Evolutionary conservation across 192 early-diverging fungal genomes (phyloP).

Genomic region (Coemansia sp.): DNA sequence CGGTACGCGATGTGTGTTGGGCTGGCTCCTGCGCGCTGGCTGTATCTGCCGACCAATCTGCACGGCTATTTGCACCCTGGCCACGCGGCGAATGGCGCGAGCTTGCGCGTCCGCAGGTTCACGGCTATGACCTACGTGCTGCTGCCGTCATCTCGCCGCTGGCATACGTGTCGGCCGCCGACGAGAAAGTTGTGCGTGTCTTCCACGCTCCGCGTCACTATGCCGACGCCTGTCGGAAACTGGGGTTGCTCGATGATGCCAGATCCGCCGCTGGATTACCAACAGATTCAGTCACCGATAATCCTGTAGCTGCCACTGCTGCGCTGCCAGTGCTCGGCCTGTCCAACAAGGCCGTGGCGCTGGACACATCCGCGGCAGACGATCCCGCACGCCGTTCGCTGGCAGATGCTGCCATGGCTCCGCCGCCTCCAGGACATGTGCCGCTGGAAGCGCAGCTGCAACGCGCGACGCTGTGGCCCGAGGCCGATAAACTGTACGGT

Average conservation of each 20-base stretch:
- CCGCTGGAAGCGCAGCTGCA: conserved; percentile 89
- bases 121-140: conserved; percentile 92
- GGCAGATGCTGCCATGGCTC: conserved; percentile 53
- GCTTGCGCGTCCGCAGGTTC: conserved; percentile 90
- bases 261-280: background rate
- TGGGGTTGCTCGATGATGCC: background rate
- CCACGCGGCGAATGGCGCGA: conserved; percentile 75
- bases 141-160: conserved; percentile 73
- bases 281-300: conserved; percentile 60
- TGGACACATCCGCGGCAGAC: conserved; percentile 16
- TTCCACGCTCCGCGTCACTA: conserved; percentile 85
- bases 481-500: conserved; percentile 95
- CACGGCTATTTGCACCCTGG: conserved; percentile 82
- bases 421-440: conserved; percentile 53
- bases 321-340: conserved; percentile 88
- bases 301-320: conserved; percentile 19
- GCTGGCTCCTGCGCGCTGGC: conserved; percentile 71
- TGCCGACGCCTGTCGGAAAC: conserved; percentile 59
- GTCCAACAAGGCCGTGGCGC: conserved; percentile 88
- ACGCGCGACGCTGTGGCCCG: conserved; percentile 94
- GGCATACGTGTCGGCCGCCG: conserved; percentile 83
- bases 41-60: conserved; percentile 84
- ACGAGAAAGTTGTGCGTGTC: conserved; percentile 91
- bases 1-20: conserved; percentile 83
- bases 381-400: conserved; percentile 62